Evolutionary conservation across 805 yeast genomes (phyloP).

Genomic region (Ascoidea asiatica): DNA sequence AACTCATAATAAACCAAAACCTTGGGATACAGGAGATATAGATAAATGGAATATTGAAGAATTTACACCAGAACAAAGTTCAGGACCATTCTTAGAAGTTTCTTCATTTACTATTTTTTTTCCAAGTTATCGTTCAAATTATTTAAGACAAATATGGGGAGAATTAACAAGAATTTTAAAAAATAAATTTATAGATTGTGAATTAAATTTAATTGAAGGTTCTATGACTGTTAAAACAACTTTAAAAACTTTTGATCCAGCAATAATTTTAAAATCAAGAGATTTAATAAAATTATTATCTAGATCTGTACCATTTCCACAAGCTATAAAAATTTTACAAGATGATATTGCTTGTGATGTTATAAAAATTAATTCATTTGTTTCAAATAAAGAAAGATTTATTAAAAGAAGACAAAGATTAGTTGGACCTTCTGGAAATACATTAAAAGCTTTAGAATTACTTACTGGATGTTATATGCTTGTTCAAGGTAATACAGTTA

Average conservation of each 20-base stretch:
- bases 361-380: constrained; percentile 84
- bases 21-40: constrained; percentile 94
- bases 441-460: constrained; percentile 87
- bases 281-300: constrained; percentile 89
- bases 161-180: constrained; percentile 78
- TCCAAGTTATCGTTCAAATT: constrained; percentile 92
- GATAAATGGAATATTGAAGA: constrained; percentile 89
- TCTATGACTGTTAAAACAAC: constrained; percentile 96
- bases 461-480: constrained; percentile 90
- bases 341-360: constrained; percentile 95
- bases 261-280: constrained; percentile 83
- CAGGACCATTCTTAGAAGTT: constrained; percentile 94
- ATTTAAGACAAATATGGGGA: constrained; percentile 81
- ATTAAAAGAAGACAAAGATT: constrained; percentile 91
- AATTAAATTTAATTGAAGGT: constrained; percentile 85
- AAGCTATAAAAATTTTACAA: constrained; percentile 80
- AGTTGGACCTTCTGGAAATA: constrained; percentile 95
- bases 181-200: constrained; percentile 65
- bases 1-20: constrained; percentile 87
- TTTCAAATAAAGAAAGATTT: constrained; percentile 83
- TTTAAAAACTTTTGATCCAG: constrained; percentile 91
- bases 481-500: constrained; percentile 95
- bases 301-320: constrained; percentile 94
- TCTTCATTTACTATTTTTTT: constrained; percentile 88
- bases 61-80: constrained; percentile 76